Conservation (phyloP, 805 yeast genomes). For the Kurtzmaniella fragi region DNA sequence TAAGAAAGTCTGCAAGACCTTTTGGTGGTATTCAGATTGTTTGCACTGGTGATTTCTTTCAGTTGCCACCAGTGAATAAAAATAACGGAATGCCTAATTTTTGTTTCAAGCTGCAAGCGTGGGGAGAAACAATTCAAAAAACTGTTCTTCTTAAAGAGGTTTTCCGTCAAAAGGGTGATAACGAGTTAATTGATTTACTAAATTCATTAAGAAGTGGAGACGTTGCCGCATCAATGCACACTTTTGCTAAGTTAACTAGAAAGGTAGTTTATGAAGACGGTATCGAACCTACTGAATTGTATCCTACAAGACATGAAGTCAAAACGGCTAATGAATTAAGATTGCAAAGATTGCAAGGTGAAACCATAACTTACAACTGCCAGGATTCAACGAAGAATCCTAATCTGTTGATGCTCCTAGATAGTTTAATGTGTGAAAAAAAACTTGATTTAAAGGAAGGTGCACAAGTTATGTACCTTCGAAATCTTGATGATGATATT, state of each 20-base stretch:
- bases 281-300: conserved; percentile 72
- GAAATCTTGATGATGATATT: conserved; percentile 64
- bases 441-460: conserved; percentile 64
- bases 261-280: conserved; percentile 62
- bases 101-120: conserved; percentile 70
- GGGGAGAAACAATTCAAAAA: conserved; percentile 59
- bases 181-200: conserved; percentile 67
- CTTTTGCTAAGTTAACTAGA: conserved; percentile 53
- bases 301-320: conserved; percentile 76
- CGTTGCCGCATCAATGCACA: conserved; percentile 44
- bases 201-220: conserved; percentile 76
- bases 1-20: conserved; percentile 53
- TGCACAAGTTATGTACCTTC: conserved; percentile 93
- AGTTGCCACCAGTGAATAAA: conserved; percentile 81
- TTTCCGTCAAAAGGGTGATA: conserved; percentile 84
- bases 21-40: conserved; percentile 94
- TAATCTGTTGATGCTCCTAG: conserved; percentile 31
- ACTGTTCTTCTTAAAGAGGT: conserved; percentile 74
- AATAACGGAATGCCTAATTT: conserved; percentile 40
- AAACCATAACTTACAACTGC: conserved; percentile 36
- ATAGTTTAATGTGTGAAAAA: conserved; percentile 69
- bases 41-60: conserved; percentile 93
- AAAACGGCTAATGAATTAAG: conserved; percentile 59
- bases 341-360: conserved; percentile 41
- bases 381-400: conserved; percentile 24